Evolutionary conservation across 495 filamentous ascomycete genomes (phyloP).

Genomic region (Lophium mytilinum): DNA sequence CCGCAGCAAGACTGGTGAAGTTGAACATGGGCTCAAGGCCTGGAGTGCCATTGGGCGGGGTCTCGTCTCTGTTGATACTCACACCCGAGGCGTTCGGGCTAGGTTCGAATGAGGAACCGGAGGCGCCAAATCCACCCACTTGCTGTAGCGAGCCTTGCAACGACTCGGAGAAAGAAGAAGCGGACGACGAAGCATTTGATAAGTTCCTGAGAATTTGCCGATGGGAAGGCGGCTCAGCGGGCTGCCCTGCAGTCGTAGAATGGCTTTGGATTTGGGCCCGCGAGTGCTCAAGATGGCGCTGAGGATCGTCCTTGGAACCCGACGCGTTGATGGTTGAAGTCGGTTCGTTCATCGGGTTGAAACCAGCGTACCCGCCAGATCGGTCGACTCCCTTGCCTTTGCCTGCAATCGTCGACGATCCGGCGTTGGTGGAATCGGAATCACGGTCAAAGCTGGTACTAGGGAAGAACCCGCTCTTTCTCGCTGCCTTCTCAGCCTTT

Average conservation of each 20-base stretch:
- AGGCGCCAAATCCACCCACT: slow-evolving; percentile 18
- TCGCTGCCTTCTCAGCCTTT: slow-evolving; percentile 61
- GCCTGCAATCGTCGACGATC: slow-evolving; percentile 28
- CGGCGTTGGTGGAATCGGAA: neutral
- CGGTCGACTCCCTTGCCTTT: slow-evolving; percentile 85
- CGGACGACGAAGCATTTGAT: slow-evolving; percentile 73
- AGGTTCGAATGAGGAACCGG: slow-evolving; percentile 37
- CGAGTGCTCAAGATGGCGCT: slow-evolving; percentile 30
- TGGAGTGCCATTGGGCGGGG: slow-evolving; percentile 13
- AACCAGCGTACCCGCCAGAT: slow-evolving; percentile 23
- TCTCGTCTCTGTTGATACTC: slow-evolving; percentile 23
- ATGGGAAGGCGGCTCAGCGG: slow-evolving; percentile 40
- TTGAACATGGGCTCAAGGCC: slow-evolving; percentile 76
- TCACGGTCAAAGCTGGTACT: slow-evolving; percentile 3
- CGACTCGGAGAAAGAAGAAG: slow-evolving; percentile 65
- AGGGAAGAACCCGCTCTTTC: slow-evolving; percentile 41
- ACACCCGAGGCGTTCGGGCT: slow-evolving; percentile 34
- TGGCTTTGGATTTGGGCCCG: slow-evolving; percentile 30
- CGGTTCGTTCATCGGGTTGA: slow-evolving; percentile 30
- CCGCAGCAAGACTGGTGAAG: slow-evolving; percentile 77
- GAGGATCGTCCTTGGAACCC: slow-evolving; percentile 25
- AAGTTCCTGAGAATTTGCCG: slow-evolving; percentile 63
- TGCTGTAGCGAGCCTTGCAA: slow-evolving; percentile 45
- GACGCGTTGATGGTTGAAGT: slow-evolving; percentile 28
- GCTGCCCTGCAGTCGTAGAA: neutral